Evolutionary conservation across 208 protist genomes (phyloP), one percentile per base, ranked within the genome.

Genomic region (Trypanosoma vivax): DNA sequence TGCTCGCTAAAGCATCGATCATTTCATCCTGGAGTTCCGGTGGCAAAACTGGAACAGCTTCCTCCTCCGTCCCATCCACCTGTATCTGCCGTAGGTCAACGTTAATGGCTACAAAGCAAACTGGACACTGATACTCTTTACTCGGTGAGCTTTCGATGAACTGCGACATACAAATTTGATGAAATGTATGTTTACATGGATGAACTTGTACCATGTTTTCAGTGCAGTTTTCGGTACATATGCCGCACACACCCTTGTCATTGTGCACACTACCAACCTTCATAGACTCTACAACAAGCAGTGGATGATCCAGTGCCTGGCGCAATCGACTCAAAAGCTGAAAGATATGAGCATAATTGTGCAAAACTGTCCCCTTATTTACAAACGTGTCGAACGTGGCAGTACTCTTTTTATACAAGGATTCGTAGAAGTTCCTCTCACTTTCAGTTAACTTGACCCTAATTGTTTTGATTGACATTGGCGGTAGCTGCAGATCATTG

Each of bases 291-390:
- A 91, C 61, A 14, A 94, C 90, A 37, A 96, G 61, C 50, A 88
- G 72, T 30, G 90, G 90, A 55, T 96, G 88, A 67, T 96, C 90
- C 23, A 96, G 74, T 21, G 90, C 77, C 65, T 97, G 92, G 7
- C 90, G 80, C 45, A 97, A 77, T 14, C 90, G 79, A 50, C 86
- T 91, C 30, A 97, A 73, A 30, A 97, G 65, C 62, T 96, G 88
- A 70, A 97, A 96, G 65, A 97, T 96, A 60, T 97, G 86, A 27
- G 90, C 90, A 67, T 96, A 96, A 72, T 96, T 96, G 73, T 96
- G 86, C 37, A 96, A 65, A 39, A 96, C 70, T 6, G 87, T 95
- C 33, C 87, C 87, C 56, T 91, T 92, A 40, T 67, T 40, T 16
- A 96, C 82, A 67, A 95, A 96, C 11, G 78, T 90, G 56, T 96